phyloP scores from a whole-genome alignment of 2,329 filamentous ascomycete genomes.

The Mollisiaceae sp. region DNA sequence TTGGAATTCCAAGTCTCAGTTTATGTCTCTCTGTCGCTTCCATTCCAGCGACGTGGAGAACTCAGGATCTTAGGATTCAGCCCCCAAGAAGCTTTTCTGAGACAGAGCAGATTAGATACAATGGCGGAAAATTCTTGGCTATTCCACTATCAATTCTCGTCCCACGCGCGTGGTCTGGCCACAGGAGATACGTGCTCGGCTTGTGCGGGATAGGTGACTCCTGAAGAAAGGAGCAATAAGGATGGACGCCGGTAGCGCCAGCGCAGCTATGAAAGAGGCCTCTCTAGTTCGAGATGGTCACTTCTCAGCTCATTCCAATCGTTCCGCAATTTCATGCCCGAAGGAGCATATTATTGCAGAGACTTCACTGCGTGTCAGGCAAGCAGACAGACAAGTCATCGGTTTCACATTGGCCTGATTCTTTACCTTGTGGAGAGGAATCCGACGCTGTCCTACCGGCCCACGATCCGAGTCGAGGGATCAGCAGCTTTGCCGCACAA shows the following conservation, averaged over 20 bases:
- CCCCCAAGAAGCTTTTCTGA: conserved; percentile 17
- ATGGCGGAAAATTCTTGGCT: conserved; percentile 14
- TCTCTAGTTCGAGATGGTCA: not conserved
- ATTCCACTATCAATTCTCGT: not conserved
- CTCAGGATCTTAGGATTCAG: conserved; percentile 15
- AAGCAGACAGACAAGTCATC: not conserved
- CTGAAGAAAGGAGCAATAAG: not conserved
- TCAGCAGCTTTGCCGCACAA: conserved; percentile 1
- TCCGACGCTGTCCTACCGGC: not conserved
- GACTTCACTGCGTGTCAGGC: not conserved
- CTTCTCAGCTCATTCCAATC: not conserved
- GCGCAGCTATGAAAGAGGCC: not conserved
- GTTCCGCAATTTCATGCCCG: not conserved
- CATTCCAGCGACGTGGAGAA: conserved; percentile 19
- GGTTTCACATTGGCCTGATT: not conserved
- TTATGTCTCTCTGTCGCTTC: conserved; percentile 16
- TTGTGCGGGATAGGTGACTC: not conserved
- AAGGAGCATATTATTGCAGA: not conserved
- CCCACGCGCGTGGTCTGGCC: not conserved
- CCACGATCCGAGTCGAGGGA: not conserved
- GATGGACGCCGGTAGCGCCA: not conserved
- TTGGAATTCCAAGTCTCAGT: conserved; percentile 13
- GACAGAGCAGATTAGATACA: conserved; percentile 19
- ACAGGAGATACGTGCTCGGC: not conserved
- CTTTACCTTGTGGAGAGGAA: not conserved